Conservation (phyloP, 2,329 filamentous ascomycete genomes). For the Tolypocladium paradoxum region DNA sequence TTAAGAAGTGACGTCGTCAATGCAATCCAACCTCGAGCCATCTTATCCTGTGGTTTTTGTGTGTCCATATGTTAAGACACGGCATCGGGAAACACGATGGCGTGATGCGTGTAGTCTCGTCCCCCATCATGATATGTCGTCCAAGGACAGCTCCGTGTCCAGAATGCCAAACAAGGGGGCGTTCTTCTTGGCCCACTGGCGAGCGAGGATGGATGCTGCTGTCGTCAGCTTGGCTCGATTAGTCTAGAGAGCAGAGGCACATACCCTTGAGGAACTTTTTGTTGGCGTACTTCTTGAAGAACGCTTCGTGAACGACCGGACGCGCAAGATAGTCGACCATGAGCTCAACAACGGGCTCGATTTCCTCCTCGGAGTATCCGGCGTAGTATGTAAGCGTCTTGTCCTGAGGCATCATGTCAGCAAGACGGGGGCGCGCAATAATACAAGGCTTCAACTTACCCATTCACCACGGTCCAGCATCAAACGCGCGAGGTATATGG, state of each 20-base stretch:
- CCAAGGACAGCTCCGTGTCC: conserved; percentile 37
- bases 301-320: conserved; percentile 87
- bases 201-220: conserved; percentile 77
- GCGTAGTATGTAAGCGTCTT: conserved; percentile 80
- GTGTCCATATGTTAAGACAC: conserved; percentile 3
- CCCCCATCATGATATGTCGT: conserved; percentile 29
- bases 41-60: conserved; percentile 14
- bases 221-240: conserved; percentile 7
- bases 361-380: conserved; percentile 86
- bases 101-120: conserved; percentile 2
- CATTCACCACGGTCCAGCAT: conserved; percentile 87
- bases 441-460: conserved; percentile 43
- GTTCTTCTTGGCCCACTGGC: conserved; percentile 87
- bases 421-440: conserved; percentile 7
- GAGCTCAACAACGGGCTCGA: conserved; percentile 80
- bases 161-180: conserved; percentile 44
- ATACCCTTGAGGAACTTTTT: conserved; percentile 98
- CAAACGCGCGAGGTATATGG: conserved; percentile 89
- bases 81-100: conserved; percentile 2
- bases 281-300: conserved; percentile 99
- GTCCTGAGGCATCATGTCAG: conserved; percentile 44
- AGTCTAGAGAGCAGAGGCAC: conserved; percentile 11
- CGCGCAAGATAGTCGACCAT: conserved; percentile 96
- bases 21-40: conserved; percentile 17
- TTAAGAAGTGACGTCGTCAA: conserved; percentile 15